Conservation (phyloP, 805 yeast species). For the Metschnikowia dekortorum region DNA sequence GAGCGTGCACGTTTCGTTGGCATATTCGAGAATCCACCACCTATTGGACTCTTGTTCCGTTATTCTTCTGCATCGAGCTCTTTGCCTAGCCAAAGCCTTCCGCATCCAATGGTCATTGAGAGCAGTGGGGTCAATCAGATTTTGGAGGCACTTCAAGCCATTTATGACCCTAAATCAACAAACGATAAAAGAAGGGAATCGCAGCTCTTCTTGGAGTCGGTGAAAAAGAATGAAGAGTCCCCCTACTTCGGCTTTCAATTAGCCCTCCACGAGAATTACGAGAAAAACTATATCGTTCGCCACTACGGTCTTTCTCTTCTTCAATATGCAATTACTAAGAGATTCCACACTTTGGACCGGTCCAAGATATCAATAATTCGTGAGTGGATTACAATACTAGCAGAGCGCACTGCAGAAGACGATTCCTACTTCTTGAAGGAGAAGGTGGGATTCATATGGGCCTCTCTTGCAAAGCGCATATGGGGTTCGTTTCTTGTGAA, state of each 20-base stretch:
- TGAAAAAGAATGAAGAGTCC: constrained; percentile 74
- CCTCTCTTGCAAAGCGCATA: constrained; percentile 77
- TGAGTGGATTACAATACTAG: constrained; percentile 79
- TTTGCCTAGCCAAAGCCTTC: too few species aligned
- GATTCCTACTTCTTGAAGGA: constrained; percentile 92
- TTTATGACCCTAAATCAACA: constrained; percentile 61
- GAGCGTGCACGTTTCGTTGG: not conserved
- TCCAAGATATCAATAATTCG: constrained; percentile 65
- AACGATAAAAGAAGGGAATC: constrained; percentile 55
- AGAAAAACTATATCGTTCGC: constrained; percentile 64
- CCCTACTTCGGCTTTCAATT: constrained; percentile 92
- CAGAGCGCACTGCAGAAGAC: constrained; percentile 48
- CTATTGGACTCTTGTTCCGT: not conserved
- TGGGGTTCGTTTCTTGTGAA: constrained; percentile 77
- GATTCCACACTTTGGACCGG: constrained; percentile 51
- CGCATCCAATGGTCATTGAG: constrained; percentile 45
- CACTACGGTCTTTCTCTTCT: constrained; percentile 86
- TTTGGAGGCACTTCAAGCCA: constrained; percentile 68
- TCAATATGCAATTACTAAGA: constrained; percentile 61
- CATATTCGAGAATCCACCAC: not conserved
- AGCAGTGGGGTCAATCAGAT: constrained; percentile 68
- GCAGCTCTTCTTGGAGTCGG: constrained; percentile 63
- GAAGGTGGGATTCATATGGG: constrained; percentile 89
- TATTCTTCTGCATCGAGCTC: not conserved
- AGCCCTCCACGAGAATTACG: constrained; percentile 57